Percentiles rank a stretch among this genome's conserved stretches.
Conservation (phyloP, 2,329 filamentous ascomycete genomes). For the Penicillium aurantiogriseum region DNA sequence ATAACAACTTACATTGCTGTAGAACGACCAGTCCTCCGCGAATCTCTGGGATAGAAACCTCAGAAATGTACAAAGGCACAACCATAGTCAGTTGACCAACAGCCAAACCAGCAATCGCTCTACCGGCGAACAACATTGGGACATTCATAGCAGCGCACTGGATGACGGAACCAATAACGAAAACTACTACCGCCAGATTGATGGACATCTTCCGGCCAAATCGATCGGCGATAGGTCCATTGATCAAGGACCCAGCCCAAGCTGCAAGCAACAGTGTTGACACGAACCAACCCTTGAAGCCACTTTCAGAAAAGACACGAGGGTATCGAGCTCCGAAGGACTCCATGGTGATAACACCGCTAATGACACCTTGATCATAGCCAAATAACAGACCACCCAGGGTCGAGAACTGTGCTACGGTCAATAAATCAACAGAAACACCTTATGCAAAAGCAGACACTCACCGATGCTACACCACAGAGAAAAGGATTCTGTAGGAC, state of each 20-base stretch:
- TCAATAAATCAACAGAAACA: not conserved
- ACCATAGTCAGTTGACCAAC: slow-evolving; percentile 48
- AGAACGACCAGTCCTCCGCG: slow-evolving; percentile 40
- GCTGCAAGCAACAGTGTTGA: slow-evolving; percentile 51
- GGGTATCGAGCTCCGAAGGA: slow-evolving; percentile 45
- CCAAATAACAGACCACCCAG: slow-evolving; percentile 49
- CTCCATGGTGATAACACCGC: slow-evolving; percentile 50
- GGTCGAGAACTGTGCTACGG: slow-evolving; percentile 36
- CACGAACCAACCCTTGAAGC: slow-evolving; percentile 55
- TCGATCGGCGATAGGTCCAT: slow-evolving; percentile 52
- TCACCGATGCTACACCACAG: slow-evolving; percentile 46
- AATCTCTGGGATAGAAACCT: slow-evolving; percentile 46
- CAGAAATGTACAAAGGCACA: slow-evolving; percentile 55
- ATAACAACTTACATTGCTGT: slow-evolving; percentile 34
- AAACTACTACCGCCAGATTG: slow-evolving; percentile 52
- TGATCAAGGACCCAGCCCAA: slow-evolving; percentile 50
- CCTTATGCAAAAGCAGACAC: not conserved
- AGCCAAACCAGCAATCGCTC: slow-evolving; percentile 47
- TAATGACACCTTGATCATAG: slow-evolving; percentile 53
- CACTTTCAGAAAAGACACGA: slow-evolving; percentile 44
- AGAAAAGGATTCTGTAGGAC: slow-evolving; percentile 46
- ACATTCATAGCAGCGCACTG: slow-evolving; percentile 46
- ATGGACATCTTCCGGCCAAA: slow-evolving; percentile 54
- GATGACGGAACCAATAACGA: slow-evolving; percentile 51
- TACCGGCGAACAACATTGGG: slow-evolving; percentile 46